Evolutionary conservation across 2,329 filamentous ascomycete genomes (phyloP).

Genomic region (Berkeleyomyces basicola): DNA sequence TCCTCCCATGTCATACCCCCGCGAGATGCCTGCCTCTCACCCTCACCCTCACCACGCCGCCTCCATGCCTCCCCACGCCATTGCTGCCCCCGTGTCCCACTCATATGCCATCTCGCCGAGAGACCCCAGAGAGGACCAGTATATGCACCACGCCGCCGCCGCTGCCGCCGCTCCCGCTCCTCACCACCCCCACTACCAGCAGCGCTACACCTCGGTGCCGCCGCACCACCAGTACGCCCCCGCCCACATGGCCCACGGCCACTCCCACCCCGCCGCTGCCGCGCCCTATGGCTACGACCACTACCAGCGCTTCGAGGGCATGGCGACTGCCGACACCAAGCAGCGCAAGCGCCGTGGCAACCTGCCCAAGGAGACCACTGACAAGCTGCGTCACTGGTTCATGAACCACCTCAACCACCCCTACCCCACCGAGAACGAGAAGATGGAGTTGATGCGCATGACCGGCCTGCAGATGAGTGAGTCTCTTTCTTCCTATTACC

Average conservation of each 20-base stretch:
- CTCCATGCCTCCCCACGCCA: not conserved
- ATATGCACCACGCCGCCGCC: slow-evolving; percentile 16
- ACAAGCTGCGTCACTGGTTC: slow-evolving; percentile 68
- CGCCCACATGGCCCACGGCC: slow-evolving; percentile 16
- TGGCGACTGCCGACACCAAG: slow-evolving; percentile 29
- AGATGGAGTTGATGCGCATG: slow-evolving; percentile 59
- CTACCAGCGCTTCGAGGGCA: slow-evolving; percentile 26
- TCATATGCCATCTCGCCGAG: not conserved
- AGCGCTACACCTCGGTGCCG: slow-evolving; percentile 1
- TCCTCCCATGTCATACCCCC: slow-evolving; percentile 4
- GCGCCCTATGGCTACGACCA: slow-evolving; percentile 30
- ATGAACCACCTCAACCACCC: slow-evolving; percentile 60
- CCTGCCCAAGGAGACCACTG: slow-evolving; percentile 76
- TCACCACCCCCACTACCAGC: slow-evolving; percentile 9
- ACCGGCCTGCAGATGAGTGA: slow-evolving; percentile 66
- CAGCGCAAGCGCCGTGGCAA: slow-evolving; percentile 59
- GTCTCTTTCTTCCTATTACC: slow-evolving; percentile 20
- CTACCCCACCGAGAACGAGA: slow-evolving; percentile 78
- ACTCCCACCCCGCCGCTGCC: slow-evolving; percentile 21
- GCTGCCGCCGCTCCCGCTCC: slow-evolving; percentile 21
- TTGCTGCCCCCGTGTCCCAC: not conserved
- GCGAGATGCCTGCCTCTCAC: not conserved
- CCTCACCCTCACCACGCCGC: not conserved
- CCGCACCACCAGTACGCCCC: slow-evolving; percentile 26
- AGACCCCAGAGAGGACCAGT: not conserved